Evolutionary conservation across 2,329 filamentous ascomycete species (phyloP), one percentile per base, ranked within the genome.

Genomic region (Scedosporium apiospermum): DNA sequence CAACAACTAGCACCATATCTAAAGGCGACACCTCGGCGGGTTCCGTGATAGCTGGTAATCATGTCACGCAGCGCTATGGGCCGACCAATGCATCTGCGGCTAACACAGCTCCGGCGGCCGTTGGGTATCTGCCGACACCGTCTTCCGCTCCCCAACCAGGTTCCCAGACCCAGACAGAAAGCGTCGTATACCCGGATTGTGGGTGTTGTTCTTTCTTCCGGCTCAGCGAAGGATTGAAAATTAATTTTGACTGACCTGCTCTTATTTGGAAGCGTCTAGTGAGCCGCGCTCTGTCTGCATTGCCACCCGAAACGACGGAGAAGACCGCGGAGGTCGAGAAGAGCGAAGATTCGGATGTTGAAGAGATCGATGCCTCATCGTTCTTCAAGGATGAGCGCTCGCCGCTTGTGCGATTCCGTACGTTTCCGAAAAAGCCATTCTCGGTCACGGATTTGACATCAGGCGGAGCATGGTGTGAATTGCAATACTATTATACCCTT

Each of bases 391-490:
- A 79, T 60, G 69, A 67, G 2, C 74, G 72, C 21, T 79, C 82
- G 1, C 93, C 92, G 0, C 76, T 97, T 2, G 82, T 91, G 65
- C 85, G 89, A 41, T 96, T 96, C 69, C 88, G 93, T 44, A 86
- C 85, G 1, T 87, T 83, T 63, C 91, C 91, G 0, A 88, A 82
- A 69, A 93, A 91, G 71, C 86, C 90, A 0, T 81, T 98, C 6
- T 91, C 90, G 0, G 95, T 98, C 1, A 92, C 90, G 2, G 95
- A 99, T 73, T 77, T 98, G 26, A 86, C 93, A 0, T 89, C 91
- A 1, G 90, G 90, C 2, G 93, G 93, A 2, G 88, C 93, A 6
- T 99, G 95, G 95, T 99, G 95, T 73, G 93, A 99, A 74, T 74
- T 98, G 64, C 93, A 98, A 72, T 96, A 96, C 69, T 92, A 87